phyloP scores from a whole-genome alignment of 768 basidiomycete genomes.

The Tubosaeta brunneosetosa region DNA sequence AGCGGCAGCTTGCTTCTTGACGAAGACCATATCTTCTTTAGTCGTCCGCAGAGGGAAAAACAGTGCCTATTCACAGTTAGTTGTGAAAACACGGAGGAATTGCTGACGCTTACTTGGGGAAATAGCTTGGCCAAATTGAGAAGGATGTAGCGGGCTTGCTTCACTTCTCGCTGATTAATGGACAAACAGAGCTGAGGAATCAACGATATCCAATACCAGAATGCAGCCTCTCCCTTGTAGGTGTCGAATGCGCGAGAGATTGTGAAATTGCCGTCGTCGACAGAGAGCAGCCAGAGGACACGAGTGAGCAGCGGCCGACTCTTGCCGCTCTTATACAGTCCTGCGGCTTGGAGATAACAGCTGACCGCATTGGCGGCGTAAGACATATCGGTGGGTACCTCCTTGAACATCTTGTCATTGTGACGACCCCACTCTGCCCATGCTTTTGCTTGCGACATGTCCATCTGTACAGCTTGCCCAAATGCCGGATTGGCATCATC shows the following conservation, averaged over 20 bases:
- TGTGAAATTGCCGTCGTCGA: slow-evolving; percentile 73
- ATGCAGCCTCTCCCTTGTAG: slow-evolving; percentile 93
- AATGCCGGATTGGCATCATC: slow-evolving; percentile 92
- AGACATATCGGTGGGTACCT: slow-evolving; percentile 64
- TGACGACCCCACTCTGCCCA: slow-evolving; percentile 99
- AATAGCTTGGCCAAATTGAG: slow-evolving; percentile 85
- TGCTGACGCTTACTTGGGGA: slow-evolving; percentile 67
- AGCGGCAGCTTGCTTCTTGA: slow-evolving; percentile 40
- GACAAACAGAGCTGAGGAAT: slow-evolving; percentile 92
- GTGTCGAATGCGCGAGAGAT: slow-evolving; percentile 84
- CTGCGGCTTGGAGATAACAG: slow-evolving; percentile 96
- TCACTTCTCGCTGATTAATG: slow-evolving; percentile 86
- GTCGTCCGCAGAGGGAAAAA: slow-evolving; percentile 93
- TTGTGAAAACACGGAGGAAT: neutral
- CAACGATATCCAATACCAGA: slow-evolving; percentile 99
- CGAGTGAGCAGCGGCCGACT: slow-evolving; percentile 87
- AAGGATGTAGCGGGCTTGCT: slow-evolving; percentile 85
- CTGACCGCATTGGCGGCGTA: slow-evolving; percentile 90
- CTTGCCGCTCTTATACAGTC: slow-evolving; percentile 90
- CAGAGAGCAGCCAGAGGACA: slow-evolving; percentile 92
- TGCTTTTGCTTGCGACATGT: slow-evolving; percentile 90
- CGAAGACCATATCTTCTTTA: slow-evolving; percentile 59
- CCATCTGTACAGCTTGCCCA: slow-evolving; percentile 93
- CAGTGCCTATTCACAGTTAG: slow-evolving; percentile 56
- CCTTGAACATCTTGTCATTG: slow-evolving; percentile 92